Base-by-base conservation (phyloP, 2,329 filamentous ascomycete species). In the Nemania bipapillata region DNA sequence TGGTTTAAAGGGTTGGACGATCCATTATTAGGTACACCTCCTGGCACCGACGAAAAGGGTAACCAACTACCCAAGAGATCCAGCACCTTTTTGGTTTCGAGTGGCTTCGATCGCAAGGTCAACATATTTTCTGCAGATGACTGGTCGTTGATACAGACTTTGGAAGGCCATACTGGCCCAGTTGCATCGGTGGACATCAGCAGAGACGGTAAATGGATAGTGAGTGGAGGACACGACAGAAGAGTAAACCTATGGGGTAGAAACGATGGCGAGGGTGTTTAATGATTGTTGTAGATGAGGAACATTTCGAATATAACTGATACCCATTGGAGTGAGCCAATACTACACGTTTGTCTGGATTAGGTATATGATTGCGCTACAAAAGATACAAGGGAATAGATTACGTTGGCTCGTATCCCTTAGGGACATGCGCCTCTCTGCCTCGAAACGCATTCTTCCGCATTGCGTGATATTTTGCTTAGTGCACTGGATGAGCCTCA, bases 61-160 rank as follows among this genome's bases (percentile, higher is more conserved):
- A 86, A 82, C 26, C 86, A 83, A 68, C 78, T 87, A 54, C 94
- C 94, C 11, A 95, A 93, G 82, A 96, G 94, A 77, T 91, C 93
- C 0, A 92, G 94, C 54, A 97, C 94, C 0, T 97, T 97, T 80
- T 91, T 99, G 73, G 91, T 97, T 2, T 94, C 90, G 2, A 90
- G 91, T 74, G 96, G 96, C 0, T 98, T 98, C 77, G 96, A 99
- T 82, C 93, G 92, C 79, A 95, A 94, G 74, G 91, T 99, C 81
- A 97, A 97, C 78, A 87, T 99, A 73, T 98, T 96, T 81, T 97
- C 94, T 6, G 94, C 94, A 1, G 96, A 99, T 79, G 95, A 99
- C 81, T 99, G 96, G 94, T 91, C 92, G 0, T 82, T 97, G 66
- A 89, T 94, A 69, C 96, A 97, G 81, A 93, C 90, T 17, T 83